phyloP scores from a whole-genome alignment of 2,329 filamentous ascomycete genomes.

The Aspergillus latus region DNA sequence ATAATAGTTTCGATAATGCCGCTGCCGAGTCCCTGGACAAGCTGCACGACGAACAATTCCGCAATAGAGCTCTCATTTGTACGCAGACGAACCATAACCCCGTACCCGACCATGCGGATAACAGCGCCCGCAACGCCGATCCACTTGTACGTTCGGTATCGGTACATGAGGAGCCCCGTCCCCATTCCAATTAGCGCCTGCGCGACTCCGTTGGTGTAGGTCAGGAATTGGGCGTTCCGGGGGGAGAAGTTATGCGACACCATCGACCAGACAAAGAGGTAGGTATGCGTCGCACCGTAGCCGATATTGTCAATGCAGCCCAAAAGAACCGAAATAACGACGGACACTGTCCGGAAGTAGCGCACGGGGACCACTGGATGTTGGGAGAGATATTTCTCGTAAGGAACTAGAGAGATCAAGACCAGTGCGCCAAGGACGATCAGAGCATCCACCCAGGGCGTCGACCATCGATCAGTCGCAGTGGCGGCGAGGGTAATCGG shows the following conservation, averaged over 20 bases:
- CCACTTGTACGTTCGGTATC: slow-evolving; percentile 50
- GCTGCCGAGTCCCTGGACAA: slow-evolving; percentile 50
- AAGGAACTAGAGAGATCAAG: slow-evolving; percentile 48
- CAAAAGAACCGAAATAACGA: slow-evolving; percentile 44
- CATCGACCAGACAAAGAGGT: slow-evolving; percentile 50
- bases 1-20: slow-evolving; percentile 48
- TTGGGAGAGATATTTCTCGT: slow-evolving; percentile 48
- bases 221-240: slow-evolving; percentile 47
- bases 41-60: slow-evolving; percentile 51
- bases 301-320: slow-evolving; percentile 46
- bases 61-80: slow-evolving; percentile 43
- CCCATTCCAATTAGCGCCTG: slow-evolving; percentile 46
- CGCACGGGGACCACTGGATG: slow-evolving; percentile 49
- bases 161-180: slow-evolving; percentile 45
- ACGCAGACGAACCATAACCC: slow-evolving; percentile 52
- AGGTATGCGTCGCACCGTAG: slow-evolving; percentile 49
- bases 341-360: slow-evolving; percentile 48
- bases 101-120: slow-evolving; percentile 51
- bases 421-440: slow-evolving; percentile 46
- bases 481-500: slow-evolving; percentile 50
- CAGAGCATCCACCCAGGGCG: slow-evolving; percentile 48
- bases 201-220: slow-evolving; percentile 41
- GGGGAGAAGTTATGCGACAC: slow-evolving; percentile 45
- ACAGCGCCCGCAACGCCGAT: slow-evolving; percentile 43
- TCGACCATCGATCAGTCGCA: slow-evolving; percentile 44